Conservation (phyloP, 352 stramenopile genomes). For the Globisporangium ultimum region DNA sequence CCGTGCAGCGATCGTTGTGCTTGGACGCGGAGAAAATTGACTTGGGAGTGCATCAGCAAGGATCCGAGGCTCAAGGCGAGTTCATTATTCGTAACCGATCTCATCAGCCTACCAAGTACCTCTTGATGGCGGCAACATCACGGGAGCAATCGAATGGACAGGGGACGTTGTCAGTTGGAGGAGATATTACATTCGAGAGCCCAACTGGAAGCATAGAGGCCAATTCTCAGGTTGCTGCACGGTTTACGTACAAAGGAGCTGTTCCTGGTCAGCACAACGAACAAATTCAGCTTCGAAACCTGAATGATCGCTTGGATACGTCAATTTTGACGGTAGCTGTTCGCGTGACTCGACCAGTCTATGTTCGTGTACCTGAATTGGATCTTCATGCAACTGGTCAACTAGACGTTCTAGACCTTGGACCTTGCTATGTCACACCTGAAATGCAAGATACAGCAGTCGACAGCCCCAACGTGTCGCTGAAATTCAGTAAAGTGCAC, state of each 20-base stretch:
- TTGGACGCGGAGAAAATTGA: conserved; percentile 71
- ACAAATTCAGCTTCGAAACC: conserved; percentile 79
- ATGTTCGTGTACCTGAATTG: conserved; percentile 80
- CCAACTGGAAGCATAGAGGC: conserved; percentile 67
- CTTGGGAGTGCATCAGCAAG: conserved; percentile 76
- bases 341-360: conserved; percentile 74
- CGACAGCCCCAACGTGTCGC: conserved; percentile 66
- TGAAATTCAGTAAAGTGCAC: conserved; percentile 86
- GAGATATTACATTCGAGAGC: conserved; percentile 72
- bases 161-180: conserved; percentile 23
- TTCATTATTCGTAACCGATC: conserved; percentile 73
- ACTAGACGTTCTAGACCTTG: conserved; percentile 72
- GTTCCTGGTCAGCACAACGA: conserved; percentile 71
- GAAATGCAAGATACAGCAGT: conserved; percentile 80
- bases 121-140: conserved; percentile 50
- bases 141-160: conserved; percentile 29
- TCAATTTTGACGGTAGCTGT: conserved; percentile 60
- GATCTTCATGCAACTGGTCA: conserved; percentile 73
- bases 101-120: conserved; percentile 62
- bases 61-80: conserved; percentile 46
- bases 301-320: conserved; percentile 77
- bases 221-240: conserved; percentile 37
- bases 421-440: conserved; percentile 79
- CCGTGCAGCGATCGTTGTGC: conserved; percentile 56
- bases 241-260: conserved; percentile 69